These are phyloP conservation scores for Alternaria tenuissima DNA, from an alignment of 2,329 filamentous ascomycete species.

Conservation along the genomic window DNA sequence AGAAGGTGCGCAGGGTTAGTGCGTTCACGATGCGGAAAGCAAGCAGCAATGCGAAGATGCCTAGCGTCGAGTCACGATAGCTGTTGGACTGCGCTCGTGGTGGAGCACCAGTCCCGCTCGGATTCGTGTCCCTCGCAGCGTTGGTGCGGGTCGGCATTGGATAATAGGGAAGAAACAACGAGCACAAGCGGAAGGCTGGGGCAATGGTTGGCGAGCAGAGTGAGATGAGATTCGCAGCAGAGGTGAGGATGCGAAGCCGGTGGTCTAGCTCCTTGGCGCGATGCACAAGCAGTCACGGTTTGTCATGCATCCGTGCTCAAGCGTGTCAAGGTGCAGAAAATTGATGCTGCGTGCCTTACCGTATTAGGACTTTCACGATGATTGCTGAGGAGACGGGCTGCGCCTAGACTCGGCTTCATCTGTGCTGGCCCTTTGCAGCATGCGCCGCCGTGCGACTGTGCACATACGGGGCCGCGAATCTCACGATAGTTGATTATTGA, in stretches of 20 bases:
- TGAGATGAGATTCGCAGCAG: slow-evolving; percentile 25
- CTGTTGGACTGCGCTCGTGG: slow-evolving; percentile 28
- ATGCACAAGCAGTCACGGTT: slow-evolving; percentile 28
- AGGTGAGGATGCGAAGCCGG: slow-evolving; percentile 32
- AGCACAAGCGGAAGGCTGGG: slow-evolving; percentile 31
- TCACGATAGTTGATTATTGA: slow-evolving; percentile 24
- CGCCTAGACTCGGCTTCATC: slow-evolving; percentile 34
- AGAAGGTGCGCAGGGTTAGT: slow-evolving; percentile 83
- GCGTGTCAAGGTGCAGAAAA: slow-evolving; percentile 32
- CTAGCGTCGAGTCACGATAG: slow-evolving; percentile 45
- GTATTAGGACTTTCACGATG: slow-evolving; percentile 47
- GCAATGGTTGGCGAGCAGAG: slow-evolving; percentile 31
- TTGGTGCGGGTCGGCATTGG: slow-evolving; percentile 43
- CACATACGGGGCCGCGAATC: slow-evolving; percentile 19
- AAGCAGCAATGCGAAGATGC: slow-evolving; percentile 56
- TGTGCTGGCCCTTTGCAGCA: slow-evolving; percentile 22
- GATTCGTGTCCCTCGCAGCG: slow-evolving; percentile 43
- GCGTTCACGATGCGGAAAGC: slow-evolving; percentile 82
- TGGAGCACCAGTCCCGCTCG: slow-evolving; percentile 32
- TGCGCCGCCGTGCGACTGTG: slow-evolving; percentile 18
- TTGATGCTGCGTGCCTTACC: slow-evolving; percentile 39
- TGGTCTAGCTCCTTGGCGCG: slow-evolving; percentile 28
- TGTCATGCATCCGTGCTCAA: slow-evolving; percentile 34
- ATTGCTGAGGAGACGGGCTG: slow-evolving; percentile 28
- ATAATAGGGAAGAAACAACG: slow-evolving; percentile 31